phyloP scores from a whole-genome alignment of 139 green algal species.

The Marvania coccoides region DNA sequence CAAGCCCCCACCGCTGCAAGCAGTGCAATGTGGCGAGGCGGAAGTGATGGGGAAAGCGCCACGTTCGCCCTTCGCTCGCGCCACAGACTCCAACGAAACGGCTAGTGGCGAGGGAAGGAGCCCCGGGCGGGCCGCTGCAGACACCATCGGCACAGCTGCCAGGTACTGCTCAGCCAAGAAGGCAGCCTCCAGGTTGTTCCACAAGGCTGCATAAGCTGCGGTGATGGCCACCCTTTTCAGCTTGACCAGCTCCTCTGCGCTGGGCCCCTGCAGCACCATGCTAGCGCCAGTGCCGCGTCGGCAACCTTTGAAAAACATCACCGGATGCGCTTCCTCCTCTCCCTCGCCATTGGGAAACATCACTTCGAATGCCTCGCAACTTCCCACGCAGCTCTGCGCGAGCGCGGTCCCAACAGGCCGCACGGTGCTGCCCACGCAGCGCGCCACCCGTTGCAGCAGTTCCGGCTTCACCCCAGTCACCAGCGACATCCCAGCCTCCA shows the following conservation, averaged over 20 bases:
- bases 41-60: constrained; percentile 3
- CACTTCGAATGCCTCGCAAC: not conserved
- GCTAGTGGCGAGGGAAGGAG: not conserved
- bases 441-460: constrained; percentile 59
- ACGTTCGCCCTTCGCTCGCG: not conserved
- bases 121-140: not conserved
- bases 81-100: not conserved
- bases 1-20: not conserved
- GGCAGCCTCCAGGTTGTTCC: constrained; percentile 43
- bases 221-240: constrained; percentile 45
- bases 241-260: constrained; percentile 26
- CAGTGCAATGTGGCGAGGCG: not conserved
- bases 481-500: constrained; percentile 45
- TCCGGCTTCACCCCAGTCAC: constrained; percentile 62
- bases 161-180: constrained; percentile 56
- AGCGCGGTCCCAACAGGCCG: not conserved
- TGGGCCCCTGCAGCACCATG: constrained; percentile 49
- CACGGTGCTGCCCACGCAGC: constrained; percentile 50
- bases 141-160: not conserved
- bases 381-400: not conserved
- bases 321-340: not conserved
- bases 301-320: constrained; percentile 78
- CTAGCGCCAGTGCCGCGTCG: constrained; percentile 57
- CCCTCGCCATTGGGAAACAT: not conserved
- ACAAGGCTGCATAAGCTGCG: constrained; percentile 60